Conservation (phyloP, 176 grass and related monocot genomes). For the Aegilops sharonensis region DNA sequence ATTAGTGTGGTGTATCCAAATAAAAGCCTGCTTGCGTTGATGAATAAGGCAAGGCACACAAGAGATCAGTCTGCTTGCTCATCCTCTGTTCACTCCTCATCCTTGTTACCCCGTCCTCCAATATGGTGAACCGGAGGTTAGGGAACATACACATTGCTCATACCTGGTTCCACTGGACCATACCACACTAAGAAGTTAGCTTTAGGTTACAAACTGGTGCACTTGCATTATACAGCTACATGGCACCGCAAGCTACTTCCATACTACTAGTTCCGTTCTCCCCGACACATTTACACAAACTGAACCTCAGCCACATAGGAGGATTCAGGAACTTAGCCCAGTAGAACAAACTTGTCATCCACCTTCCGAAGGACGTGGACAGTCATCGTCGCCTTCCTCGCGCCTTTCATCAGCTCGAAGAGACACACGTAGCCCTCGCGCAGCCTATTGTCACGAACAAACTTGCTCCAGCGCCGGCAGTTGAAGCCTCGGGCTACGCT, state of each 20-base stretch:
- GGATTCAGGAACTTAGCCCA: background rate
- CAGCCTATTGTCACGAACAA: conserved; percentile 25
- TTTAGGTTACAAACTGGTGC: background rate
- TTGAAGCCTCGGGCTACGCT: background rate
- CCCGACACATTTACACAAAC: background rate
- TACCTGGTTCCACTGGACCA: background rate
- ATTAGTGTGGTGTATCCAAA: no score
- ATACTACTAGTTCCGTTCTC: background rate
- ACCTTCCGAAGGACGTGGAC: conserved; percentile 29
- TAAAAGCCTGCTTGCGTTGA: no score
- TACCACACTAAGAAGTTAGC: background rate
- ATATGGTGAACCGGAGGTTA: background rate
- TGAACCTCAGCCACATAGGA: background rate
- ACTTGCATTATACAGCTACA: background rate
- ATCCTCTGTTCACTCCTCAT: no score
- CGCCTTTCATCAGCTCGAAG: conserved; percentile 40
- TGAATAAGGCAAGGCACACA: no score
- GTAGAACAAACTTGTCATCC: background rate
- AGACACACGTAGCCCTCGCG: conserved; percentile 21
- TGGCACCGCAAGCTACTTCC: background rate
- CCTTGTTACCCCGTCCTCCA: no score
- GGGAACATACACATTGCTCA: background rate
- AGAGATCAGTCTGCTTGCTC: no score
- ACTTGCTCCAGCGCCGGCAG: conserved; percentile 20
- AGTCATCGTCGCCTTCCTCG: conserved; percentile 3